Evolutionary conservation across 371 early-diverging fungal genomes (phyloP), one percentile per base, ranked within the genome.

Genomic region (Rhizomucor pusillus): DNA sequence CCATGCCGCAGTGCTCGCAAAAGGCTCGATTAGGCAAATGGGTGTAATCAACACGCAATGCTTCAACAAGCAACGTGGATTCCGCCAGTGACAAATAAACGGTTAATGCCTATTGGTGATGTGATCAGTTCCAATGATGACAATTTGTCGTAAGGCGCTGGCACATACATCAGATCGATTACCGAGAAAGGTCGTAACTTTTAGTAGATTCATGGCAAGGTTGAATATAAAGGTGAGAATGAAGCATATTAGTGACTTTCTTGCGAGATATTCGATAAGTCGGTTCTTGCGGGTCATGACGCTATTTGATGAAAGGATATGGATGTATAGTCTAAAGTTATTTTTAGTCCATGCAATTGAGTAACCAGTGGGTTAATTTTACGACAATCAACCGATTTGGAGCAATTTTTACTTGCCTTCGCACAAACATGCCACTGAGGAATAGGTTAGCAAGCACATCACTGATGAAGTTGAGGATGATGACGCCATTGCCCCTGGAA

Each of bases 371-470:
- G 3, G 7, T 29, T 29, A 29, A 29, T 29, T 5, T 29, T 7
- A 29, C 5, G 29, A 29, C 29, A 29, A 3, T 7, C 29, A 3
- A 29, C 29, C 7, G 16, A 5, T 14, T 9, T 24, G 14, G 13
- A 33, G 13, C 14, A 24, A 3, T 41, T 1, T 40, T 16, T 10
- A 4, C 41, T 51, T 58, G 67, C 73, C 67, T 59, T 54, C 70
- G 52, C 4, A 77, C 67, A 65, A 77, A 77, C 67, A 73, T 71
- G 36, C 77, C 77, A 50, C 77, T 73, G 3, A 77, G 55, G 50
- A 77, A 77, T 16, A 77, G 50, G 48, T 71, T 77, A 10, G 74
- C 71, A 1, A 77, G 53, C n/a, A 62, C 62, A 34, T 77, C 77
- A 13, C 65, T 74, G 11, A 77, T 52, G 43, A 77, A 73, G 41